Evolutionary conservation across 2,329 filamentous ascomycete genomes (phyloP).

Genomic region (Monosporascus cannonballus): DNA sequence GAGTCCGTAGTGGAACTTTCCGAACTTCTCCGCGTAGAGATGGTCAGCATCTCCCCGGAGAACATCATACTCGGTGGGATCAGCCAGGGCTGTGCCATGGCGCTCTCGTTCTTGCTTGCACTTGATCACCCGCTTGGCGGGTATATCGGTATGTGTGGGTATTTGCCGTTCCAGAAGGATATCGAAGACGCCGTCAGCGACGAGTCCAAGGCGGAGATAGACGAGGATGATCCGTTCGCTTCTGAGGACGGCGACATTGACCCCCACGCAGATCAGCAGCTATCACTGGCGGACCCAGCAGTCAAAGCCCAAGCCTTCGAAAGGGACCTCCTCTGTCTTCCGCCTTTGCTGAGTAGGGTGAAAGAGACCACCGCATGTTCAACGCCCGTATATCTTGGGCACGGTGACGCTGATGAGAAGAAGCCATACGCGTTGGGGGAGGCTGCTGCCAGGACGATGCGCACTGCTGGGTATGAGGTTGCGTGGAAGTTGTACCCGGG

Average conservation of each 20-base stretch:
- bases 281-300: constrained; percentile 9
- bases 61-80: constrained; percentile 45
- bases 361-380: constrained; percentile 6
- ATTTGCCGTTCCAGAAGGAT: constrained; percentile 33
- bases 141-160: constrained; percentile 42
- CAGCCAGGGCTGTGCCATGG: constrained; percentile 47
- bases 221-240: constrained; percentile 8
- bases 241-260: constrained; percentile 8
- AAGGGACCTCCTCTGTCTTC: constrained; percentile 26
- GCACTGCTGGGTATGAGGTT: constrained; percentile 27
- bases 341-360: constrained; percentile 1
- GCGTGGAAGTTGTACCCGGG: constrained; percentile 33
- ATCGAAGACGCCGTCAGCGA: constrained; percentile 22
- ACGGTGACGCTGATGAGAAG: constrained; percentile 34
- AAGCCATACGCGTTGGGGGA: constrained; percentile 27
- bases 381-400: constrained; percentile 38
- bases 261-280: background rate
- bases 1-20: constrained; percentile 33
- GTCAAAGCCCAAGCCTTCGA: constrained; percentile 23
- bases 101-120: constrained; percentile 34
- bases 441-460: constrained; percentile 22
- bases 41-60: constrained; percentile 15
- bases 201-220: background rate
- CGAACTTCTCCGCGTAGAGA: constrained; percentile 29
- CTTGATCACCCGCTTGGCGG: constrained; percentile 32